Base-by-base conservation (phyloP, 352 stramenopile genomes). In the Globisporangium yorkense region DNA sequence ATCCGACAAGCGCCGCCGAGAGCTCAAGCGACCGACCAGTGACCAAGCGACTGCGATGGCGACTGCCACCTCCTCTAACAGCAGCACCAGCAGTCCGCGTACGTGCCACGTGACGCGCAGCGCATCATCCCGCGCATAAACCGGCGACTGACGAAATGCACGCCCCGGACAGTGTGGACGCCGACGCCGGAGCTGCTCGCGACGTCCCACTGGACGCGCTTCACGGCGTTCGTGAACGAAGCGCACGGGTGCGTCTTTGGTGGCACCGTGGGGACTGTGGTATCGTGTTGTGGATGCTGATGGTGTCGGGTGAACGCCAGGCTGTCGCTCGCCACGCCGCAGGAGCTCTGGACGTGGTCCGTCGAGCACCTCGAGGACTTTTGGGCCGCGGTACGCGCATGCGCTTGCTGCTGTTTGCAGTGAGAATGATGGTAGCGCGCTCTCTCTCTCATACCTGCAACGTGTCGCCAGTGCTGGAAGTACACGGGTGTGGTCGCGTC, bases 311-410 rank as follows among this genome's bases (percentile, higher is more conserved):
- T 33, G 13, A 41, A 2, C 35, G 3, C 4, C 59, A 89, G 77
- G 0, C 48, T 78, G 41, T 37, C 63, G 49, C 63, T 88, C 20
- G 51, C 65, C 47, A 67, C 71, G 16, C 75, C 77, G 2, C 65
- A 81, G 27, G 71, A 79, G 51, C 68, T 90, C 27, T 90, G 80
- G 80, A 57, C 77, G 63, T 90, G 80, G 80, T 90, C 80, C 1
- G 76, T 87, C 10, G 77, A 81, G 43, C 66, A 88, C 59, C 60
- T 88, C 7, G 79, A 87, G 51, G 41, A 65, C 40, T 90, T 90
- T 57, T 90, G 80, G 80, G 76, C 72, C 18, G 75, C 57, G 43
- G 66, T 77, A 59, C 33, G 57, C 24, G 24, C 33, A 24, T 20
- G 2, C 35, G 45, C 35, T 65, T 12, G 15, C 4, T 13, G 24